Base-by-base conservation (phyloP, 129 eudicot species). In the Gnaphalium uliginosum region DNA sequence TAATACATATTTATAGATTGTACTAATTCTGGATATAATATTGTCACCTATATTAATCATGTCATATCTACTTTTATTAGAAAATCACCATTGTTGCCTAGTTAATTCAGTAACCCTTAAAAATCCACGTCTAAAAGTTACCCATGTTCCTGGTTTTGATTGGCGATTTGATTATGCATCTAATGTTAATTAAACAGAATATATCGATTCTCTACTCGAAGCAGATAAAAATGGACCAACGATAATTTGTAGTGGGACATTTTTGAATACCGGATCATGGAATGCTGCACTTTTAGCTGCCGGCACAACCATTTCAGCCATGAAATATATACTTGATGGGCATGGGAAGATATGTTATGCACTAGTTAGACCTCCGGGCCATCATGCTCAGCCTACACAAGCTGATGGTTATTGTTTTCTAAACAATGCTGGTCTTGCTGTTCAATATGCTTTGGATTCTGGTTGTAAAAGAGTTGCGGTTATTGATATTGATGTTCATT, bases 361-460 rank as follows among this genome's bases (percentile, higher is more conserved):
- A 48, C 67, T 94, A 59, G 99, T 94, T 37, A 83, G 99, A 79
- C 99, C 99, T 32, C 99, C 99, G 5, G 99, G 99, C 64, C 99
- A 94, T 77, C 99, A 94, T 69, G 99, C 99, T 58, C 99, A 94
- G 80, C 99, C 99, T 29, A 82, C 81, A 19, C 99, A 77, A 86
- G 99, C 97, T 3, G 99, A 94, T 63, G 99, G 99, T n/a, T 94
- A 90, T 80, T 94, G 99, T 77, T 94, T 94, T 62, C 89, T 94
- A 2, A 94, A 94, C 73, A 94, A 94, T 46, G 96, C 97, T 1
- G 99, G 99, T 60, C 90, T 94, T 76, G 93, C 99, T 24, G 87
- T 89, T 62, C 91, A 87, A 22, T 79, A 81, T 66, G 97, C 97
- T 59, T 82, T 94, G 43, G 74, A 73, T 68, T 74, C 83, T 25